Evolutionary conservation across 2,329 filamentous ascomycete species (phyloP), one percentile per base, ranked within the genome.

Genomic region (Coniella vitis): DNA sequence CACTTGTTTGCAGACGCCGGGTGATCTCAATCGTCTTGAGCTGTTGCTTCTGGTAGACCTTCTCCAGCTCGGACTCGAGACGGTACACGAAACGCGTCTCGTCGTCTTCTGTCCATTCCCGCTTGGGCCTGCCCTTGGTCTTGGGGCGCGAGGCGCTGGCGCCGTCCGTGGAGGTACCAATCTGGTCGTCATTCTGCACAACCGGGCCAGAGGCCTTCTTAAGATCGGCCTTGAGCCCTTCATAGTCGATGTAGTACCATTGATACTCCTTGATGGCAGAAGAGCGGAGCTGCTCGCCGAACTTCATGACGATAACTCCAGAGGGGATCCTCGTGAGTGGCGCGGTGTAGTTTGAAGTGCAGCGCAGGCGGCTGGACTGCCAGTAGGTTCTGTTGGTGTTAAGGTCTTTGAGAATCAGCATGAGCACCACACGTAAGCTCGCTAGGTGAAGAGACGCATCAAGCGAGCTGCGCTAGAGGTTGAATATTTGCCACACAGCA

Each of bases 221-320:
- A 54, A 98, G 82, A 57, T 89, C 83, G 57, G 79, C 76, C 72
- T 98, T 98, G 43, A 98, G 79, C 56, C 85, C 87, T 66, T 96
- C 90, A 72, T 98, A 98, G 70, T 89, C 86, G 70, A 98, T 96
- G 72, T 98, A 98, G 74, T 95, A 89, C 84, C 90, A 95, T 67
- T 90, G 84, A 73, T 94, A 98, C 71, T 97, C 90, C 74, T 87
- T 90, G 69, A 97, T 95, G 63, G 95, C 79, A 65, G 90, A 96
- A 62, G 89, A 91, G 56, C 89, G 89, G 62, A 98, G 83, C 77
- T 98, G 90, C 70, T 96, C 88, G 66, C 93, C 93, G 76, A 97
- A 98, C 77, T 84, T 84, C 81, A 84, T 84, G 72, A 78, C 72
- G 69, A 81, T 64, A 55, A 74, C 65, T 52, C 77, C 76, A 38